These are phyloP conservation scores for Oryza nivara DNA, from an alignment of 176 grass and related monocot species.

Conservation along the genomic window DNA sequence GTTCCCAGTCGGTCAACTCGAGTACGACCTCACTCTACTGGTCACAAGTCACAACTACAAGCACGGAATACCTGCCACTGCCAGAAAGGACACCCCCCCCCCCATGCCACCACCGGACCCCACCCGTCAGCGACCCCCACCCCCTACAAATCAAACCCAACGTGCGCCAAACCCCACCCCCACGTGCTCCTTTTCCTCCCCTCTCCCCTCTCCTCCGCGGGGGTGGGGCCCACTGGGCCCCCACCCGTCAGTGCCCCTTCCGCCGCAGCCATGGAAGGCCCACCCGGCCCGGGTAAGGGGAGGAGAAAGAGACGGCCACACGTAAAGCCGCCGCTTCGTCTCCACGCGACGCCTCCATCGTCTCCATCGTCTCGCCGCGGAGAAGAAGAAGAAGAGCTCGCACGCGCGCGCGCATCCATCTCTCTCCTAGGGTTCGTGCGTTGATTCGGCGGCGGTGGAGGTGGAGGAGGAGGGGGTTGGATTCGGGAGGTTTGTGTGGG, in stretches of 20 bases:
- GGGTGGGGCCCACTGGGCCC: background rate
- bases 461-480: background rate
- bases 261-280: background rate
- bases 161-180: slow-evolving; percentile 30
- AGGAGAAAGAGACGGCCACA: background rate
- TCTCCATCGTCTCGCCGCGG: background rate
- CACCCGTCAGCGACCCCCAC: background rate
- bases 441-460: background rate
- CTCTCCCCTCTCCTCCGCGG: too few relatives aligned
- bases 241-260: background rate
- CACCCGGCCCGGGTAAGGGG: background rate
- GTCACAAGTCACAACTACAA: too few relatives aligned
- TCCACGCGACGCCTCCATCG: slow-evolving; percentile 35
- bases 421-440: slow-evolving; percentile 24
- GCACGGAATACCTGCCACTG: background rate
- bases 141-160: background rate
- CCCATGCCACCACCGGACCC: background rate
- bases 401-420: background rate
- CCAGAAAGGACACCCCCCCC: background rate
- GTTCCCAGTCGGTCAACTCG: too few relatives aligned
- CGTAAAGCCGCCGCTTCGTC: slow-evolving; percentile 59
- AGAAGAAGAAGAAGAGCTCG: background rate
- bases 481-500: background rate
- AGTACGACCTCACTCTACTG: too few relatives aligned
- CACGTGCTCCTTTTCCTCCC: background rate